A percentile compares a stretch with the other conserved stretches of the same genome.
Conservation (phyloP, 768 basidiomycete species). For the Gautieria morchelliformis region DNA sequence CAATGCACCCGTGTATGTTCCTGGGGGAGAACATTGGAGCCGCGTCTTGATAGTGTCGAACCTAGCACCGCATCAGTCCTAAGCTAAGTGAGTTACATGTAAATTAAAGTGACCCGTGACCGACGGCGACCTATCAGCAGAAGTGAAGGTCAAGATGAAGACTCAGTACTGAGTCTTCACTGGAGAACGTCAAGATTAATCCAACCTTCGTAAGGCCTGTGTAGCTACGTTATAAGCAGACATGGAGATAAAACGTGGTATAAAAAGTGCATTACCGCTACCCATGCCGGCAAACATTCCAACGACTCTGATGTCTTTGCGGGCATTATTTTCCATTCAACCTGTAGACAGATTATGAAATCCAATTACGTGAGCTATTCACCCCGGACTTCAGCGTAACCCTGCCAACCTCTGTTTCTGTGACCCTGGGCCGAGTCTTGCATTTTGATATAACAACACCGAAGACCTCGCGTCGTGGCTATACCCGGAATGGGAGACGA, state of each 20-base stretch:
- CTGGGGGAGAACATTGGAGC: slow-evolving; percentile 57
- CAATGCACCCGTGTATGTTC: slow-evolving; percentile 51
- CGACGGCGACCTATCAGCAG: slow-evolving; percentile 47
- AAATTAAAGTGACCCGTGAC: slow-evolving; percentile 38
- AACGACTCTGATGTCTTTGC: slow-evolving; percentile 37
- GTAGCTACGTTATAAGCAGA: neutral
- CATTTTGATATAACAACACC: no score
- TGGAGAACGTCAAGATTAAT: no score
- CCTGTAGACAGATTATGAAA: no score
- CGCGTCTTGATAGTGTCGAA: slow-evolving; percentile 71
- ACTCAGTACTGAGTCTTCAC: neutral
- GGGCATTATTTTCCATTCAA: slow-evolving; percentile 7
- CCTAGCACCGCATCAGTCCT: slow-evolving; percentile 20
- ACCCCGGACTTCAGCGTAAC: no score
- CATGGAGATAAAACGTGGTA: neutral
- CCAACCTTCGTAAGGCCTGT: slow-evolving; percentile 44
- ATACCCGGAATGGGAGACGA: no score
- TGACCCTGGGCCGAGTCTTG: no score
- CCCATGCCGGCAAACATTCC: slow-evolving; percentile 52
- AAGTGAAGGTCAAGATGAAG: slow-evolving; percentile 2
- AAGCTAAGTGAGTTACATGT: neutral
- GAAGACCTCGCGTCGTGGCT: no score
- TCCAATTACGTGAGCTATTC: no score
- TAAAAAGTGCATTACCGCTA: slow-evolving; percentile 36
- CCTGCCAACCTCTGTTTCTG: no score